phyloP scores from a whole-genome alignment of 257 asterid species.

The Solanum sejunctum region DNA sequence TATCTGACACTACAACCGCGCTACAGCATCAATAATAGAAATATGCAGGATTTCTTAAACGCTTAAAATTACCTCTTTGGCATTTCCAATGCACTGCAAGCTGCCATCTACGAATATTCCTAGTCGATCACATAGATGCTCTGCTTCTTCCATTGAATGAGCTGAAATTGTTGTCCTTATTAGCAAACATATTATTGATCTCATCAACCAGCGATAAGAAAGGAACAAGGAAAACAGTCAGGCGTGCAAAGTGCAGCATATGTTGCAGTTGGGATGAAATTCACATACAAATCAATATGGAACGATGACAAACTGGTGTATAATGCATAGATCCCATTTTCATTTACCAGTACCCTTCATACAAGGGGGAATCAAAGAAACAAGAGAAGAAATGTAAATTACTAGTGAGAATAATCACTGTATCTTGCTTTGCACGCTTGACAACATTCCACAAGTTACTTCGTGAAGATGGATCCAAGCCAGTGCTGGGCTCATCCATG shows the following conservation, averaged over 20 bases:
- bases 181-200: not conserved
- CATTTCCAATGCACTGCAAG: slow-evolving; percentile 90
- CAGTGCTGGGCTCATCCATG: slow-evolving; percentile 98
- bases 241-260: not conserved
- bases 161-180: slow-evolving; percentile 38
- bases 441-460: slow-evolving; percentile 88
- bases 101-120: slow-evolving; percentile 92
- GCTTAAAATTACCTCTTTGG: slow-evolving; percentile 63
- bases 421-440: slow-evolving; percentile 71
- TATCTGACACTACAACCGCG: not conserved
- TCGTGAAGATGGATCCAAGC: slow-evolving; percentile 95
- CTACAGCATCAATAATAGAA: not conserved
- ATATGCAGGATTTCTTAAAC: not conserved
- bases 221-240: not conserved
- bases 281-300: not conserved
- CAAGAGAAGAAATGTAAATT: slow-evolving; percentile 2
- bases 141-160: slow-evolving; percentile 99
- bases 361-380: not conserved
- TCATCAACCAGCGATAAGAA: not conserved
- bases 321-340: not conserved
- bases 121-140: slow-evolving; percentile 82
- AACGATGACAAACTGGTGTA: not conserved
- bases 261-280: not conserved
- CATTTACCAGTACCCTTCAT: not conserved
- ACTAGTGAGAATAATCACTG: slow-evolving; percentile 96